These are phyloP conservation scores for Rhynchospora tenuis DNA, from an alignment of 176 grass and related monocot species.

Conservation along the genomic window DNA sequence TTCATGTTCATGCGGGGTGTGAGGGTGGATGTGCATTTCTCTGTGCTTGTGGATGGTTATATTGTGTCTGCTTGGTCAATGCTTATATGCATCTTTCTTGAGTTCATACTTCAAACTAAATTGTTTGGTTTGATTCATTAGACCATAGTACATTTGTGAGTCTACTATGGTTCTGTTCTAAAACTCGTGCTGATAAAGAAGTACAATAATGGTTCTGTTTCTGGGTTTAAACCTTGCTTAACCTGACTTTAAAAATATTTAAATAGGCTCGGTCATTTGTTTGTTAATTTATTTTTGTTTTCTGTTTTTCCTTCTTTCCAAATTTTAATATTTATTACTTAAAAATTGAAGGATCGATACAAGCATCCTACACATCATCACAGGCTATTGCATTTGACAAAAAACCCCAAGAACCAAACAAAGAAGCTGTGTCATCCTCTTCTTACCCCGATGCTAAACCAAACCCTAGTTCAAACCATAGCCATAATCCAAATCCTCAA, in stretches of 20 bases:
- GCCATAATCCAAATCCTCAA: conserved; percentile 25
- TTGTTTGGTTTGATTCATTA: neutral
- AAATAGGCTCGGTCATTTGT: neutral
- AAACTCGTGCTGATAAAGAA: neutral
- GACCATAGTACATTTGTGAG: neutral
- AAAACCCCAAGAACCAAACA: conserved; percentile 7
- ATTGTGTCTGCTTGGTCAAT: neutral
- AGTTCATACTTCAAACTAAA: neutral
- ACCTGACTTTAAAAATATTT: neutral
- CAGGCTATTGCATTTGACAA: conserved; percentile 1
- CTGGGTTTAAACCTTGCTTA: neutral
- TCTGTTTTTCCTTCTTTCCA: neutral
- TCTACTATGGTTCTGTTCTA: neutral
- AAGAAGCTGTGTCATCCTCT: conserved; percentile 44
- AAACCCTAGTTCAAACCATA: conserved; percentile 28
- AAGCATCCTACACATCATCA: neutral
- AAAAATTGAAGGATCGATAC: neutral
- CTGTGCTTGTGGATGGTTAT: neutral
- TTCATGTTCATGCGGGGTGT: neutral
- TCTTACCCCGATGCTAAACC: conserved; percentile 40
- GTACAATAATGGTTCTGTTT: neutral
- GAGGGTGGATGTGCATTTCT: neutral
- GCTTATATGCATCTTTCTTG: neutral
- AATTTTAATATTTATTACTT: neutral
- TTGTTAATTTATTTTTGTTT: neutral